Evolutionary conservation across 2,329 filamentous ascomycete species (phyloP).

Genomic region (Penicillium sp.): DNA sequence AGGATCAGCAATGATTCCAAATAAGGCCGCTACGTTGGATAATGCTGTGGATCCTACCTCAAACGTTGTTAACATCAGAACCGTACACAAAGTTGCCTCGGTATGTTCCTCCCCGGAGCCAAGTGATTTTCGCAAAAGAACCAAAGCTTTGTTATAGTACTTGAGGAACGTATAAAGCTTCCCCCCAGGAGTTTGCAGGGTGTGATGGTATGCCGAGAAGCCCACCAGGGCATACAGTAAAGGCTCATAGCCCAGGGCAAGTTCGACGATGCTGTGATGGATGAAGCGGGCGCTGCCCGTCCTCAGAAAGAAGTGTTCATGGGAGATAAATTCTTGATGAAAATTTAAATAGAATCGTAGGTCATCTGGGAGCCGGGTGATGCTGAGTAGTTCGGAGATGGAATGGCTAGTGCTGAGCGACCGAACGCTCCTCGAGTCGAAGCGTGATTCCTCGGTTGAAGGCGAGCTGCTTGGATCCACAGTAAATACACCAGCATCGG

Average conservation of each 20-base stretch:
- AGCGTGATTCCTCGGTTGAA: conserved; percentile 46
- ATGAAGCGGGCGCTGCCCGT: conserved; percentile 70
- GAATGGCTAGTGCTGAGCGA: conserved; percentile 30
- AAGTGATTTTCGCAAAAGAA: conserved; percentile 66
- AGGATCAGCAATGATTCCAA: background rate
- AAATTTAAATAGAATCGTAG: conserved; percentile 74
- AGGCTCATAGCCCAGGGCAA: conserved; percentile 72
- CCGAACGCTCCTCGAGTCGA: conserved; percentile 34
- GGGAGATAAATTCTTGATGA: conserved; percentile 69
- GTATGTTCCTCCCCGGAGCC: conserved; percentile 66
- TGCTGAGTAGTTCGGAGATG: conserved; percentile 26
- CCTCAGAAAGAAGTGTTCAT: conserved; percentile 77
- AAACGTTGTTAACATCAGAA: conserved; percentile 86
- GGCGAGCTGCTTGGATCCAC: conserved; percentile 50
- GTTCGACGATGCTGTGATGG: conserved; percentile 62
- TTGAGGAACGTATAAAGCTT: conserved; percentile 76
- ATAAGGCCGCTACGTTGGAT: background rate
- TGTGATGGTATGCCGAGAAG: conserved; percentile 83
- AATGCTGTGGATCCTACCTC: conserved; percentile 56
- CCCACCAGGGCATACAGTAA: conserved; percentile 81
- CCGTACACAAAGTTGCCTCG: conserved; percentile 73
- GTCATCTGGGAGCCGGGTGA: conserved; percentile 52
- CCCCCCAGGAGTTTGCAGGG: conserved; percentile 64
- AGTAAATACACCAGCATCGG: conserved; percentile 37
- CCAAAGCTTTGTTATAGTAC: conserved; percentile 87